phyloP scores from a whole-genome alignment of 345 rosid species.

The Rubroshorea leprosula region DNA sequence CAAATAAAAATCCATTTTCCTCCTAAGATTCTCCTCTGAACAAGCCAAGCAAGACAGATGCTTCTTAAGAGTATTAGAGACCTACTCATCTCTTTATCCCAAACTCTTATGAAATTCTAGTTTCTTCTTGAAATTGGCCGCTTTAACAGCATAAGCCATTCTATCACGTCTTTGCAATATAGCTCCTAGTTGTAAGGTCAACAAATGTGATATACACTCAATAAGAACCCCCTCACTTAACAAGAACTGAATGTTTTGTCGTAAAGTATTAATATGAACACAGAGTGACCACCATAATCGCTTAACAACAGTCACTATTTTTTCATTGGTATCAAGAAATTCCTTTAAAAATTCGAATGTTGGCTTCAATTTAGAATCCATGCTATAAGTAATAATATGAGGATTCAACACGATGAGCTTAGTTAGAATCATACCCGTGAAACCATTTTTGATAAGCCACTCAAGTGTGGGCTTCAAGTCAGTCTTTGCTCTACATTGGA shows the following conservation, averaged over 20 bases:
- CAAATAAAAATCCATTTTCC: background rate
- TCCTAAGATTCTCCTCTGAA: constrained; percentile 5
- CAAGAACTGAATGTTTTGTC: constrained; percentile 7
- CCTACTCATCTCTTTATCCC: constrained; percentile 10
- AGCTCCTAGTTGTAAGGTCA: background rate
- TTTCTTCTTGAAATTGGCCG: constrained; percentile 7
- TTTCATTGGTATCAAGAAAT: background rate
- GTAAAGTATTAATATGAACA: background rate
- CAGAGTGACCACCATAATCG: background rate
- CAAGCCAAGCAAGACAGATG: background rate
- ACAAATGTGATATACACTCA: background rate
- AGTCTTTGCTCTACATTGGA: background rate
- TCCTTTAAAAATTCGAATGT: background rate
- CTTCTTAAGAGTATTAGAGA: background rate
- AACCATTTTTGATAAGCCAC: background rate
- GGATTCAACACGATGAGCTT: background rate
- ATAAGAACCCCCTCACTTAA: background rate
- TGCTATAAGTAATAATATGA: background rate
- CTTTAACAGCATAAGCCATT: constrained; percentile 7
- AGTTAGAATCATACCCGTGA: constrained; percentile 7
- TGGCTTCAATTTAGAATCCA: background rate
- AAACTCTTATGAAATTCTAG: constrained; percentile 3
- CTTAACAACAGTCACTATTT: background rate
- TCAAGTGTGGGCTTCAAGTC: constrained; percentile 3
- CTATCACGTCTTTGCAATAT: constrained; percentile 4